Evolutionary conservation across 2,329 filamentous ascomycete genomes (phyloP), one percentile per base, ranked within the genome.

Genomic region (Aspergillus flavus): DNA sequence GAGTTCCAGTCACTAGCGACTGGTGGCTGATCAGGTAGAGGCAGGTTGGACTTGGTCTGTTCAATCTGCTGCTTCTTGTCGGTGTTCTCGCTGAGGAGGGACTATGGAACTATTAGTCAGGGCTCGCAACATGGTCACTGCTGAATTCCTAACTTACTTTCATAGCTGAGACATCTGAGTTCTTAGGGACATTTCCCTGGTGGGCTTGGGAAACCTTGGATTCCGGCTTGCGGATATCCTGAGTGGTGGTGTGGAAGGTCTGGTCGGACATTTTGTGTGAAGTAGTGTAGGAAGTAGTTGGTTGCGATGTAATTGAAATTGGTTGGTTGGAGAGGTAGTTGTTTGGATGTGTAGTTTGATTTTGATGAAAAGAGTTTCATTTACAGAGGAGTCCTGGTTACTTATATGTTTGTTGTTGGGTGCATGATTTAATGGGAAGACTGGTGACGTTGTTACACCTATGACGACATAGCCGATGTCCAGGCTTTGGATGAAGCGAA

Each of bases 1-100:
- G 89, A 92, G 76, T 94, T 88, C 85, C 88, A 93, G 83, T 95
- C 91, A 6, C 90, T 91, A n/a, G 87, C 80, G n/a, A 79, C 81
- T 1, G 91, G 91, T 26, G 92, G 92, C 68, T 94, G 84, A 2
- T 94, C 91, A 21, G 92, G 92, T 57, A 94, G 86, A 58, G 91
- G 91, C 36, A 96, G 88, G 79, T 93, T 92, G 76, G 88, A 80
- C 80, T 89, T 84, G 72, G 84, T 84, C 77, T 91, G 80, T 58
- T 89, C 86, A 74, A 94, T 90, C 77, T 90, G 82, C 61, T 89
- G 82, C 67, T 82, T 75, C 78, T 91, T 92, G 79, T 80, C 65
- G 57, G 71, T 76, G 69, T 78, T 77, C 36, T 78, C 76, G 62
- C 78, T 77, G 71, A 79, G 67, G 34, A 79, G 66, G 45, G 75